Evolutionary conservation across 2,329 filamentous ascomycete species (phyloP).

Genomic region (Amylocarpus encephaloides): DNA sequence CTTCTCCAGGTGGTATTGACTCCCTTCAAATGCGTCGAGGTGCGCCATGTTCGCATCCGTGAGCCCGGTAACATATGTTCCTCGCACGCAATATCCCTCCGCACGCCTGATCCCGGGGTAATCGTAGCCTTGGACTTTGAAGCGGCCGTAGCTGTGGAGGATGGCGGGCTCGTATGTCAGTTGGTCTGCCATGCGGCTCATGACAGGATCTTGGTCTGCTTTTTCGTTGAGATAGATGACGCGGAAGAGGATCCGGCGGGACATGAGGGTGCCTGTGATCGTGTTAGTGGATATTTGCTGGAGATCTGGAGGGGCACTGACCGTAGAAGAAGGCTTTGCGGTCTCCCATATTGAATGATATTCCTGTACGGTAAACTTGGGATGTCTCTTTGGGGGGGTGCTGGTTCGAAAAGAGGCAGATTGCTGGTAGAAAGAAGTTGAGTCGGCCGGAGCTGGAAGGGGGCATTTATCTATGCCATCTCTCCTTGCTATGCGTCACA

Average conservation of each 20-base stretch:
- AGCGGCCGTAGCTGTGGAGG: constrained; percentile 66
- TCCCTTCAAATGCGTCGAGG: constrained; percentile 78
- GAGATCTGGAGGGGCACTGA: constrained; percentile 23
- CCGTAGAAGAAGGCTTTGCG: constrained; percentile 52
- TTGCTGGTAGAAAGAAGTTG: too few relatives aligned
- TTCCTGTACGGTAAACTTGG: too few relatives aligned
- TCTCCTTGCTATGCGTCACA: too few relatives aligned
- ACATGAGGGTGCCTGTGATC: constrained; percentile 49
- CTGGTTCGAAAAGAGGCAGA: too few relatives aligned
- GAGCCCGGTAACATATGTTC: constrained; percentile 70
- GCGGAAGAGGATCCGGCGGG: constrained; percentile 76
- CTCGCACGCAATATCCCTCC: constrained; percentile 55
- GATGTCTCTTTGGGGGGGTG: too few relatives aligned
- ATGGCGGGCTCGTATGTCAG: constrained; percentile 68
- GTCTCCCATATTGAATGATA: constrained; percentile 4
- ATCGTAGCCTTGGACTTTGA: constrained; percentile 62
- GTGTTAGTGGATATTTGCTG: neutral
- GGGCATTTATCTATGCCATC: too few relatives aligned
- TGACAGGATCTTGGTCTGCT: constrained; percentile 36
- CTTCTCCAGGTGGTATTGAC: constrained; percentile 57
- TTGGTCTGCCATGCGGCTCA: constrained; percentile 23
- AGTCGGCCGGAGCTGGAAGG: too few relatives aligned
- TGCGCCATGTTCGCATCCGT: constrained; percentile 69
- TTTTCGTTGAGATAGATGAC: constrained; percentile 59
- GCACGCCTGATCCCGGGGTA: constrained; percentile 72